Evolutionary conservation across 805 yeast species (phyloP).

Genomic region (Kluyveromyces starmeri): DNA sequence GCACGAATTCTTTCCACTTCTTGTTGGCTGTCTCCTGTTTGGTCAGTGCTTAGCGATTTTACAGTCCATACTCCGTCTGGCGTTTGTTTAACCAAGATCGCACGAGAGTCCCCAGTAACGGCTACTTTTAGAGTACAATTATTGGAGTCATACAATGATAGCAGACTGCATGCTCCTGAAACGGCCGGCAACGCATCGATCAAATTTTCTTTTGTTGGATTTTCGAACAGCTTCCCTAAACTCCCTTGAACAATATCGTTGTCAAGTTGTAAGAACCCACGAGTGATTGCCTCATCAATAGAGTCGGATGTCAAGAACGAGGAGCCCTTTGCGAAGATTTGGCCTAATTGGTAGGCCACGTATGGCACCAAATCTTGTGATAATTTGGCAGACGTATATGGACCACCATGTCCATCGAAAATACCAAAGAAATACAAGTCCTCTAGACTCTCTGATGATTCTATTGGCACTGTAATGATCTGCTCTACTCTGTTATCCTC

Average conservation of each 20-base stretch:
- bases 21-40: constrained; percentile 83
- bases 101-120: constrained; percentile 93
- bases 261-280: constrained; percentile 76
- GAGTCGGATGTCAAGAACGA: constrained; percentile 36
- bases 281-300: constrained; percentile 75
- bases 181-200: constrained; percentile 83
- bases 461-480: constrained; percentile 58
- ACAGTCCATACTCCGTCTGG: constrained; percentile 76
- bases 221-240: constrained; percentile 57
- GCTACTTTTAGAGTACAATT: constrained; percentile 74
- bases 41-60: constrained; percentile 77
- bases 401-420: constrained; percentile 96
- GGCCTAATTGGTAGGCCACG: constrained; percentile 70
- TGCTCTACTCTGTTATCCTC: constrained; percentile 91
- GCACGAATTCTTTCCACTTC: constrained; percentile 75
- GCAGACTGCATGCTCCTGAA: constrained; percentile 88
- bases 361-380: constrained; percentile 68
- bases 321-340: constrained; percentile 33
- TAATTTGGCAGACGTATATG: constrained; percentile 82
- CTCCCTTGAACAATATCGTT: constrained; percentile 76
- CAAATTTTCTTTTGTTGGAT: constrained; percentile 49
- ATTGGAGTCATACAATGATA: constrained; percentile 77
- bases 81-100: constrained; percentile 67
- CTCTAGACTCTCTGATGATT: constrained; percentile 29
- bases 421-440: constrained; percentile 96